These are phyloP conservation scores for Raphanus hybrid DNA, from an alignment of 441 rosid species.

Conservation along the genomic window DNA sequence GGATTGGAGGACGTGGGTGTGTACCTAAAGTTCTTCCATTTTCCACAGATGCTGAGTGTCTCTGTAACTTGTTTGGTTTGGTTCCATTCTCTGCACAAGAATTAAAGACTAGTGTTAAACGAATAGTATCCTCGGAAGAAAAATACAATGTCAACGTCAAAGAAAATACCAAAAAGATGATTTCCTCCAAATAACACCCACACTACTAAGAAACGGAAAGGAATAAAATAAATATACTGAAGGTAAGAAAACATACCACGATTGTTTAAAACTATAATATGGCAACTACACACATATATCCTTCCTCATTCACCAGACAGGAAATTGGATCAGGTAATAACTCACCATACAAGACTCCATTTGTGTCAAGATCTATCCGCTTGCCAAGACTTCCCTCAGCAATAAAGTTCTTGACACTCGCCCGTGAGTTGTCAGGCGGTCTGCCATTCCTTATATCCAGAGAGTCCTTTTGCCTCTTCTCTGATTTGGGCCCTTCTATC, in stretches of 20 bases:
- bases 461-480: slow-evolving; percentile 43
- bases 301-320: slow-evolving; percentile 40
- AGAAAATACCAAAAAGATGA: not conserved
- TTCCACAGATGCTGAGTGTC: slow-evolving; percentile 42
- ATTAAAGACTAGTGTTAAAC: slow-evolving; percentile 32
- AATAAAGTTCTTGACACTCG: slow-evolving; percentile 34
- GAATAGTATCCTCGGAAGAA: not conserved
- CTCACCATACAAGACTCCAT: slow-evolving; percentile 71
- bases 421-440: slow-evolving; percentile 41
- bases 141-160: not conserved
- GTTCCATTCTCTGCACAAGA: slow-evolving; percentile 54
- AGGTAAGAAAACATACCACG: slow-evolving; percentile 45
- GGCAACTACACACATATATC: slow-evolving; percentile 36
- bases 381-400: slow-evolving; percentile 52
- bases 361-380: slow-evolving; percentile 57
- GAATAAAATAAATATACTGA: slow-evolving; percentile 9
- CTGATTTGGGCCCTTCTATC: slow-evolving; percentile 35
- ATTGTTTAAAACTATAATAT: slow-evolving; percentile 35
- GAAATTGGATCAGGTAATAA: slow-evolving; percentile 46
- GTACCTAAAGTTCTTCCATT: slow-evolving; percentile 57
- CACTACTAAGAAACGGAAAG: not conserved
- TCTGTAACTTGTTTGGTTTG: slow-evolving; percentile 49
- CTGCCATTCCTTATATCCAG: slow-evolving; percentile 42
- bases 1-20: slow-evolving; percentile 38
- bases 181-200: not conserved